A percentile compares a stretch with the other conserved stretches of the same genome.
Conservation (phyloP, 2,329 filamentous ascomycete species). For the Metarhizium anisopliae region DNA sequence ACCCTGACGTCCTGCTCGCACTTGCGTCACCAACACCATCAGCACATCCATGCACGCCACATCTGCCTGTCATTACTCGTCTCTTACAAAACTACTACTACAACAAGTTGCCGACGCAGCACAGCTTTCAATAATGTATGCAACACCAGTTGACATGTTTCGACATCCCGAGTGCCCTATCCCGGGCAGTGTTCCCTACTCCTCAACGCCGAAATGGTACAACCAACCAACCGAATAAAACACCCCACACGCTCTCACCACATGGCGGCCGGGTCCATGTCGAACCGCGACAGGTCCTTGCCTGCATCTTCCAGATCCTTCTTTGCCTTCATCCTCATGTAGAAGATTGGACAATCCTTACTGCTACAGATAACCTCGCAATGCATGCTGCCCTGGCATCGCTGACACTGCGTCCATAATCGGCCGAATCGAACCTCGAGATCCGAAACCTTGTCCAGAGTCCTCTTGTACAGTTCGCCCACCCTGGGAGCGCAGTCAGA, state of each 20-base stretch:
- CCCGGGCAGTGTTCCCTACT: not conserved
- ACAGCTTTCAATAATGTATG: not conserved
- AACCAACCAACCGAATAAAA: not conserved
- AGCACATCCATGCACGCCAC: not conserved
- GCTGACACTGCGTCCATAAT: slow-evolving; percentile 96
- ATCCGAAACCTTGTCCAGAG: slow-evolving; percentile 78
- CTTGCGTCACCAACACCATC: not conserved
- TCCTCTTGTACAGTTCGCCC: slow-evolving; percentile 89
- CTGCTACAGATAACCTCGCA: slow-evolving; percentile 96
- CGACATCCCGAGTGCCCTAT: not conserved
- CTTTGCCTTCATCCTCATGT: slow-evolving; percentile 99
- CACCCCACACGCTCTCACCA: slow-evolving; percentile 30
- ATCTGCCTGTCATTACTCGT: not conserved
- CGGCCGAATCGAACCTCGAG: slow-evolving; percentile 87
- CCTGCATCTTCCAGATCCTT: slow-evolving; percentile 96
- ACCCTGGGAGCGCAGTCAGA: slow-evolving; percentile 75
- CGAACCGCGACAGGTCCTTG: slow-evolving; percentile 83
- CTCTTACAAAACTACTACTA: not conserved
- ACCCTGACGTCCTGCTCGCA: too few species aligned
- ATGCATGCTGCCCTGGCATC: slow-evolving; percentile 96
- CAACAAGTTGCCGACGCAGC: not conserved
- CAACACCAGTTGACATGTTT: not conserved
- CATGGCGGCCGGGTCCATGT: slow-evolving; percentile 67
- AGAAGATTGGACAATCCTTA: slow-evolving; percentile 97
- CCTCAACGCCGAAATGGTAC: not conserved